Conservation (phyloP, 2,329 filamentous ascomycete genomes). For the Verruconis gallopava region DNA sequence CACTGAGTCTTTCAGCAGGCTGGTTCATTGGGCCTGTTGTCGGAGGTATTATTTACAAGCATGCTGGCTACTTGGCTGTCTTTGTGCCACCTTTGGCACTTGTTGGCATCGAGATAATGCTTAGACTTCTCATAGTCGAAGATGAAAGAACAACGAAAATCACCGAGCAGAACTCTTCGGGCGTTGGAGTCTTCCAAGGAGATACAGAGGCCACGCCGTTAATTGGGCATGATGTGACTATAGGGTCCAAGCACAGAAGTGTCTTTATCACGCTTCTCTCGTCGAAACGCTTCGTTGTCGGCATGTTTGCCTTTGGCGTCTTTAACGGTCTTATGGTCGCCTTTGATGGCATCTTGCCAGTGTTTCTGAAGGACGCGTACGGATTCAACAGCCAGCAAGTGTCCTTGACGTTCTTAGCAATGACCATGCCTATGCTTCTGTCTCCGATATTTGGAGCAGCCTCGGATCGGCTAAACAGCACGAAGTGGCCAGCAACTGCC, state of each 20-base stretch:
- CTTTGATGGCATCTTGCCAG: slow-evolving; percentile 4
- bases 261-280: background rate
- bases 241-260: background rate
- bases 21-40: slow-evolving; percentile 8
- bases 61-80: slow-evolving; percentile 3
- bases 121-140: slow-evolving; percentile 3
- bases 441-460: slow-evolving; percentile 2
- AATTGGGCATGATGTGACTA: background rate
- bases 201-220: background rate
- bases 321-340: slow-evolving; percentile 3
- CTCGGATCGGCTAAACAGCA: slow-evolving; percentile 1
- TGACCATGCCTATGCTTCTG: slow-evolving; percentile 2
- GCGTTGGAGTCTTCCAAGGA: background rate
- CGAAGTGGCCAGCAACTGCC: slow-evolving; percentile 2
- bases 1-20: slow-evolving; percentile 1
- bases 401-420: slow-evolving; percentile 1
- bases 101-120: slow-evolving; percentile 3
- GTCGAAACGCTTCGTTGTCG: slow-evolving; percentile 4
- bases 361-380: slow-evolving; percentile 6
- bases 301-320: slow-evolving; percentile 2
- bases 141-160: background rate
- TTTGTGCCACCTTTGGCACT: slow-evolving; percentile 3
- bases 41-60: slow-evolving; percentile 4
- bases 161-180: background rate
- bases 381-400: slow-evolving; percentile 6